Base-by-base conservation (phyloP, 371 early-diverging fungal genomes). In the Basidiobolus meristosporus region DNA sequence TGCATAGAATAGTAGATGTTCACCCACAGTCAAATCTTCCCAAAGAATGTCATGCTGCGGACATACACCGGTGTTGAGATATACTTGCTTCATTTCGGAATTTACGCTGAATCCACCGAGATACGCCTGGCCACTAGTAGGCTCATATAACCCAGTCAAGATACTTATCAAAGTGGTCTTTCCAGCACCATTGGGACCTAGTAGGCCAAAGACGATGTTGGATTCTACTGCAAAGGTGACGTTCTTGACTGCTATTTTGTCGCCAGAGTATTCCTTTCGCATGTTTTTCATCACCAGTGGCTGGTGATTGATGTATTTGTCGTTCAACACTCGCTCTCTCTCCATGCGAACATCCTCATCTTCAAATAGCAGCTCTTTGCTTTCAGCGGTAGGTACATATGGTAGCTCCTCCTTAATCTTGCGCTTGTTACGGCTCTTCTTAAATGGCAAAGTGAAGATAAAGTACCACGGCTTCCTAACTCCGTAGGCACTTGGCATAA, bases 31-130 rank as follows among this genome's bases (percentile, higher is more conserved):
- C 32, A 82, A 47, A 37, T 79, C 80, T 17, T 70, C 72, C 79
- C 81, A 82, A 3, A 82, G 57, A 48, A 78, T 77, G 41, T 77
- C 78, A 38, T 73, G 70, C 54, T 62, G 80, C 19, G 83, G 79
- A 40, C 80, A 82, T 21, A 80, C 60, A 16, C 81, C 83, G 42
- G 75, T 74, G 43, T 56, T 57, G 15, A 57, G 46, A 47, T 72
- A 77, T 2, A 82, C 76, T n/a, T 64, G 53, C 21, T 57, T 54
- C 39, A 57, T 60, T 31, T 77, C 46, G 2, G 60, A 63, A n/a
- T 44, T 44, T 41, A 74, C 57, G 49, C 75, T 59, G 43, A 45
- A 77, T 0, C 78, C 75, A 21, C 68, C 71, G 2, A 83, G 40
- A 16, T 40, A 52, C 0, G 80, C 80, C 26, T n/a, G 15, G 14